A percentile compares a stretch with the other conserved stretches of the same genome.
Conservation (phyloP, 768 basidiomycete genomes). For the Gyrodon lividus region DNA sequence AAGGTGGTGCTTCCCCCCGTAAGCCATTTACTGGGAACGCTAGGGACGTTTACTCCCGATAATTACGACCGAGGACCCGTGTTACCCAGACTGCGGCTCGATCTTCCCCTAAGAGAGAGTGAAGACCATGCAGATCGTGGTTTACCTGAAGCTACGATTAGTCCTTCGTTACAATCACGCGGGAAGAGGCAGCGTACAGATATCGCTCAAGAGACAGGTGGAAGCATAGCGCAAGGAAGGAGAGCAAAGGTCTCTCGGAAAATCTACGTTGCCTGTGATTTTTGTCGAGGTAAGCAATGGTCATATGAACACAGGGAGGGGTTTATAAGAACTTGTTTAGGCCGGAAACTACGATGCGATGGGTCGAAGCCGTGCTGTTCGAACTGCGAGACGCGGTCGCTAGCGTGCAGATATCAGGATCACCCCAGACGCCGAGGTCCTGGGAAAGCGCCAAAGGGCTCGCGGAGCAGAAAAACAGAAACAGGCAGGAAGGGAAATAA, state of each 20-base stretch:
- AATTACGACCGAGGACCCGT: constrained; percentile 23
- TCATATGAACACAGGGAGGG: background rate
- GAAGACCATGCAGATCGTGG: constrained; percentile 17
- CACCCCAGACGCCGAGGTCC: constrained; percentile 63
- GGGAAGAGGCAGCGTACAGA: constrained; percentile 18
- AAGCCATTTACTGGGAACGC: constrained; percentile 22
- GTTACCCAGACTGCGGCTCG: constrained; percentile 28
- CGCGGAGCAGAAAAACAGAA: constrained; percentile 43
- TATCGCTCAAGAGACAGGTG: constrained; percentile 5
- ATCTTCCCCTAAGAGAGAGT: constrained; percentile 1
- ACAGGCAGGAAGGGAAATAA: constrained; percentile 18
- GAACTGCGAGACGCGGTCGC: constrained; percentile 56
- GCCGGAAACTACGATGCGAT: constrained; percentile 74
- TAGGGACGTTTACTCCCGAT: constrained; percentile 18
- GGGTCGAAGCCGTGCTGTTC: constrained; percentile 61
- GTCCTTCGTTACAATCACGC: constrained; percentile 3
- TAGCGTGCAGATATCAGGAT: constrained; percentile 53
- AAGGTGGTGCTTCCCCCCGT: constrained; percentile 30
- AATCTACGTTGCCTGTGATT: constrained; percentile 64
- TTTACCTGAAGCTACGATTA: constrained; percentile 4
- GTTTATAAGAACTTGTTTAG: constrained; percentile 34
- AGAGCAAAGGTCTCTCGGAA: constrained; percentile 21
- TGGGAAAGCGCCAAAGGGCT: constrained; percentile 69
- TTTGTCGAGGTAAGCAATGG: constrained; percentile 62
- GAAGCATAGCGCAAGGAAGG: constrained; percentile 20